Evolutionary conservation across 345 rosid genomes (phyloP), one percentile per base, ranked within the genome.

Genomic region (Lepidium didymum): DNA sequence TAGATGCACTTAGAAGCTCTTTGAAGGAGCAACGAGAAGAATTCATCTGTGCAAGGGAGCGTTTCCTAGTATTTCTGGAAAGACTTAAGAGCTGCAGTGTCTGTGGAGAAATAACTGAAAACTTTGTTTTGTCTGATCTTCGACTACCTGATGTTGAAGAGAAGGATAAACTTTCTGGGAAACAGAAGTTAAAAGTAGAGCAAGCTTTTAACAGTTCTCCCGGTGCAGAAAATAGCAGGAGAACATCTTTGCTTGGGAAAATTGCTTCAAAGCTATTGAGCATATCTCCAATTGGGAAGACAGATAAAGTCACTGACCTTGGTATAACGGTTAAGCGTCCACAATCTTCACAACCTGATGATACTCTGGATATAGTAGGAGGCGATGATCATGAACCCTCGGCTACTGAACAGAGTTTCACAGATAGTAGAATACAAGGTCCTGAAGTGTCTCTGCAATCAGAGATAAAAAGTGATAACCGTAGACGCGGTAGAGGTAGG

Each of bases 401-500:
- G 63, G 61, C 68, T 61, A 79, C 85, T 69, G 85, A 81, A 25
- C 84, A 77, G 41, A 86, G 87, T 78, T 76, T 71, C 58, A 56
- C 79, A 69, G 80, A 80, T 46, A 79, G 87, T 75, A 85, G 73
- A 77, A 70, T 68, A 46, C 77, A 78, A 51, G 52, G 61, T 74
- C 68, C 83, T 53, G 96, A 81, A 68, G 87, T 78, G 72, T 81
- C 85, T 64, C 81, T 75, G 74, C 89, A 76, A 53, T 87, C 96
- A 27, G 83, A 83, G 58, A 64, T 75, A 62, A 70, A 75, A 70
- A 81, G 73, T 50, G 61, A 58, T 56, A 66, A 15, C 34, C 73
- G 61, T 56, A 85, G 66, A 73, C 83, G 82, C 64, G 83, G 80
- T 42, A 80, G 81, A 75, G 82, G 78, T 34, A 79, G 79, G 74